Percentiles rank a stretch among this genome's conserved stretches.
phyloP scores from a whole-genome alignment of 306 rosid species.

The Quercus alba region DNA sequence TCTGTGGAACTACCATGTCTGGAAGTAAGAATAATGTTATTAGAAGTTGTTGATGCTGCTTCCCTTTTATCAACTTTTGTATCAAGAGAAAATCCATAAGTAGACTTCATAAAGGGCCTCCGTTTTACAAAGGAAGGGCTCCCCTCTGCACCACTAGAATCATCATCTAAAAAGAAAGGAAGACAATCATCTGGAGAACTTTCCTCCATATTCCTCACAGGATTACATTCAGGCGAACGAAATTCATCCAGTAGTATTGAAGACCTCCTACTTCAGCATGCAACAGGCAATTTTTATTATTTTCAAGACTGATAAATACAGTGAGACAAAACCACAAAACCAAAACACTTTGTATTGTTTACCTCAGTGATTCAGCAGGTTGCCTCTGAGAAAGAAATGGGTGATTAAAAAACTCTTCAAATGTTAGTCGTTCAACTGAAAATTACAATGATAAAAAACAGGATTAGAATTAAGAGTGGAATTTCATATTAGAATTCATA shows the following conservation, averaged over 20 bases:
- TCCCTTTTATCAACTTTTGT: constrained; percentile 50
- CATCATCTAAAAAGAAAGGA: constrained; percentile 86
- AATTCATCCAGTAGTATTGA: constrained; percentile 53
- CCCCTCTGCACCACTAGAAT: constrained; percentile 77
- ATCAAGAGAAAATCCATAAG: constrained; percentile 75
- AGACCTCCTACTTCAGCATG: constrained; percentile 54
- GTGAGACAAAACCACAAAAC: constrained; percentile 13
- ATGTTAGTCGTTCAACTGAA: constrained; percentile 92
- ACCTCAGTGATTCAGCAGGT: constrained; percentile 63
- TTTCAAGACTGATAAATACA: constrained; percentile 16
- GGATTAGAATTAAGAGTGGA: constrained; percentile 1
- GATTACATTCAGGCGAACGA: constrained; percentile 41
- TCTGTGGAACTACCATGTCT: constrained; percentile 38
- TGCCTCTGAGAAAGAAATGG: constrained; percentile 59
- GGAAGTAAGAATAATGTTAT: constrained; percentile 39
- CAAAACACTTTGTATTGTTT: constrained; percentile 13
- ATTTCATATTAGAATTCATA: constrained; percentile 2
- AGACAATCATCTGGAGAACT: constrained; percentile 78
- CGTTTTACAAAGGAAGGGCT: constrained; percentile 61
- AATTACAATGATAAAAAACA: constrained; percentile 30
- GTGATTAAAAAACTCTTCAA: constrained; percentile 92
- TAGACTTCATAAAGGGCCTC: constrained; percentile 66
- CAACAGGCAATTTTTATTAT: constrained; percentile 14
- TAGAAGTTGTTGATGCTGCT: constrained; percentile 32
- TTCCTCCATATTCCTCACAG: constrained; percentile 52